A percentile compares a stretch with the other conserved stretches of the same genome.
Evolutionary conservation across 352 stramenopile genomes (phyloP).

Genomic region (Phytophthora litchii): DNA sequence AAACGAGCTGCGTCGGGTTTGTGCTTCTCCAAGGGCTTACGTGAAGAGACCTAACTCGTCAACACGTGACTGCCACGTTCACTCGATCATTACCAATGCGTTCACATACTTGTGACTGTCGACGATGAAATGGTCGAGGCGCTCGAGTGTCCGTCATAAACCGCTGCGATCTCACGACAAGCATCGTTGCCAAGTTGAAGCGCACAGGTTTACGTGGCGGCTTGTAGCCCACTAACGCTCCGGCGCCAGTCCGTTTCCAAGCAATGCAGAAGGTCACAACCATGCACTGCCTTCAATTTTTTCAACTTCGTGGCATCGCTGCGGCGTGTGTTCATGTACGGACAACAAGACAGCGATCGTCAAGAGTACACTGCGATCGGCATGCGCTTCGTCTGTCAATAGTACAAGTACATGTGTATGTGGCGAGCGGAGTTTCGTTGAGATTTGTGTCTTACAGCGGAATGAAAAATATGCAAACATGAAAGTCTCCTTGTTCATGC

Average conservation of each 20-base stretch:
- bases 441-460: background rate
- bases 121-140: constrained; percentile 10
- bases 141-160: constrained; percentile 8
- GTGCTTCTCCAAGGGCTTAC: background rate
- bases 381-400: constrained; percentile 22
- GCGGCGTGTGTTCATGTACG: background rate
- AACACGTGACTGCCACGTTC: background rate
- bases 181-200: constrained; percentile 21
- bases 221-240: constrained; percentile 10
- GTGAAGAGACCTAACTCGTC: background rate
- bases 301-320: constrained; percentile 15
- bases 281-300: constrained; percentile 18
- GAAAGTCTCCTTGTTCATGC: constrained; percentile 12
- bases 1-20: background rate
- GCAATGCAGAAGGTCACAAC: constrained; percentile 12
- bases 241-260: constrained; percentile 14
- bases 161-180: constrained; percentile 14
- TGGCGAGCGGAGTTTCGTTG: background rate
- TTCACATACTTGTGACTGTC: constrained; percentile 1
- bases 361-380: constrained; percentile 16
- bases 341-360: constrained; percentile 7
- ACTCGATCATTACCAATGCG: constrained; percentile 15
- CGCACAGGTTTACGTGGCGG: constrained; percentile 12
- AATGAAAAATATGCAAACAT: constrained; percentile 7
- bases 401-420: too few species aligned